A percentile compares a stretch with the other conserved stretches of the same genome.
Evolutionary conservation across 176 grass and related monocot species (phyloP).

Genomic region (Eragrostis nindensis): DNA sequence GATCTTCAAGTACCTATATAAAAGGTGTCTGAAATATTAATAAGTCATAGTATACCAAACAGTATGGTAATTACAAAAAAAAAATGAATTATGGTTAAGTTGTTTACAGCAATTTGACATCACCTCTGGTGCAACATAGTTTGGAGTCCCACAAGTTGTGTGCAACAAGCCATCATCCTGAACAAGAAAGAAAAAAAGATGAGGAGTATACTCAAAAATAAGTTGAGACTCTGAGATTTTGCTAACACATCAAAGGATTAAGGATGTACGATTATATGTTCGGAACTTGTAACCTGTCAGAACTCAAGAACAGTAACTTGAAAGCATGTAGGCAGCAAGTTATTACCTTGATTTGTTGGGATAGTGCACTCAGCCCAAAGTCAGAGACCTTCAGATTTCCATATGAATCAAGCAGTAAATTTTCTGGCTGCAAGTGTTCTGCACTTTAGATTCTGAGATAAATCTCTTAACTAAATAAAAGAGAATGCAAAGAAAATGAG

Average conservation of each 20-base stretch:
- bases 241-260: background rate
- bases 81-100: background rate
- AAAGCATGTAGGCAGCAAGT: background rate
- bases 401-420: slow-evolving; percentile 77
- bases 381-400: slow-evolving; percentile 95
- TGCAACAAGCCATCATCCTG: slow-evolving; percentile 97
- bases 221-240: too few relatives aligned
- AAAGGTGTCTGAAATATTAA: background rate
- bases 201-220: background rate
- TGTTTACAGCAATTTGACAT: background rate
- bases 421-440: slow-evolving; percentile 75
- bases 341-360: slow-evolving; percentile 86
- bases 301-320: slow-evolving; percentile 1
- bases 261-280: background rate
- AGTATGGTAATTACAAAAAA: background rate
- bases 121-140: slow-evolving; percentile 99
- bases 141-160: slow-evolving; percentile 95
- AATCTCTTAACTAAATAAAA: background rate
- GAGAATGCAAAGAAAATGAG: background rate
- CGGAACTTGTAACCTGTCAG: background rate
- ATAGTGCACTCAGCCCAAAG: slow-evolving; percentile 90
- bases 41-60: background rate
- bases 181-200: slow-evolving; percentile 15
- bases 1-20: slow-evolving; percentile 84
- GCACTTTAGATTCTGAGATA: slow-evolving; percentile 35